These are phyloP conservation scores for Lepidium aucheri DNA, from an alignment of 345 rosid species.

Conservation along the genomic window DNA sequence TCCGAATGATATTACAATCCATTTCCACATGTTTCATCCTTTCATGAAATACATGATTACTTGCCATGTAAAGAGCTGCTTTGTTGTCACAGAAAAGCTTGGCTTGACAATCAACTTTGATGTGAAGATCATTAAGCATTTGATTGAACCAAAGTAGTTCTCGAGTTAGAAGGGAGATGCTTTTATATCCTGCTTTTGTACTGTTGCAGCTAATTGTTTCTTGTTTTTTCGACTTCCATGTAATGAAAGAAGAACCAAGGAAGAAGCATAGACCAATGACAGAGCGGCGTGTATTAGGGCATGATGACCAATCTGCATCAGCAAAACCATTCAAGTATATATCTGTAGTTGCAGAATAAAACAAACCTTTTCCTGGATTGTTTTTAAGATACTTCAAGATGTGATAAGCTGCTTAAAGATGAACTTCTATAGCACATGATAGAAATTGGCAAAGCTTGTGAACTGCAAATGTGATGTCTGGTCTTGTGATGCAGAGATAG, in stretches of 20 bases:
- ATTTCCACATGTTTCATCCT: no score
- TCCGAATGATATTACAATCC: no score
- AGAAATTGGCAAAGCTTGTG: not conserved
- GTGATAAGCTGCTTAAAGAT: not conserved
- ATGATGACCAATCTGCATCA: not conserved
- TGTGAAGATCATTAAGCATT: no score
- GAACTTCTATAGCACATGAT: not conserved
- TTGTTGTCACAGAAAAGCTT: not conserved
- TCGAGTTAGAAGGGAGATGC: not conserved
- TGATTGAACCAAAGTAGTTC: not conserved
- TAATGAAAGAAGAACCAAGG: not conserved
- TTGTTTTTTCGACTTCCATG: not conserved
- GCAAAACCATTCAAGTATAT: not conserved
- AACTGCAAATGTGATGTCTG: not conserved
- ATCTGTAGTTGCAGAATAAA: no score
- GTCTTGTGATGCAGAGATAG: no score
- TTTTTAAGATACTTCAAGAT: not conserved
- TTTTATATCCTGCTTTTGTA: not conserved
- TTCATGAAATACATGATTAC: not conserved
- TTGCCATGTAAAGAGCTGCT: fast-evolving
- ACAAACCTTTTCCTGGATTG: not conserved
- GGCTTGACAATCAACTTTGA: not conserved
- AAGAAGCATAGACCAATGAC: not conserved
- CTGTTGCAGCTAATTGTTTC: not conserved
- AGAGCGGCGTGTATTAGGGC: fast-evolving